Evolutionary conservation across 2,329 filamentous ascomycete species (phyloP).

Genomic region (Neonectria punicea): DNA sequence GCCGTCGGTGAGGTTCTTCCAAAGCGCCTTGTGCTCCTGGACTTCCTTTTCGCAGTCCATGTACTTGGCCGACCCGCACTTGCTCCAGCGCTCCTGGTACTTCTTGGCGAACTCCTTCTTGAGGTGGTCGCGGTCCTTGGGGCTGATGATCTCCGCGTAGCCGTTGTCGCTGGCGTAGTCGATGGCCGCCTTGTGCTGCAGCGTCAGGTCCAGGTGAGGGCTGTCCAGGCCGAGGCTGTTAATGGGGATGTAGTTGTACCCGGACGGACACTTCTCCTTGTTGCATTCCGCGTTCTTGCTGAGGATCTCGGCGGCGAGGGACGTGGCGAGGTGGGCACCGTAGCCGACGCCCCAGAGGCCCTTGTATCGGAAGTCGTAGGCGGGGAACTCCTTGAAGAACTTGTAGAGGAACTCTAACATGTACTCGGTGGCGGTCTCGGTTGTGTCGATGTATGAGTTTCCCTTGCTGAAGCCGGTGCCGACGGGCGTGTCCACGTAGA

Average conservation of each 20-base stretch:
- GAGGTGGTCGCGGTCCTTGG: background rate
- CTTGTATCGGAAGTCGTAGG: background rate
- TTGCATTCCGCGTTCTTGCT: background rate
- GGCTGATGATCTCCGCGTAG: background rate
- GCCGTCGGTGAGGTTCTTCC: conserved; percentile 6
- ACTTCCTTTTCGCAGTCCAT: background rate
- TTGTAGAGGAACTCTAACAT: conserved; percentile 9
- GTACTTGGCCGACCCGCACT: background rate
- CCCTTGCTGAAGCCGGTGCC: conserved; percentile 18
- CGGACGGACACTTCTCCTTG: too few species aligned
- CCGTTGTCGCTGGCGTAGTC: conserved; percentile 9
- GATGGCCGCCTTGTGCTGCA: conserved; percentile 15
- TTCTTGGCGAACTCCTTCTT: conserved; percentile 2
- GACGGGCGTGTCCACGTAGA: conserved; percentile 20
- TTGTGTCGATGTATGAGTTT: background rate
- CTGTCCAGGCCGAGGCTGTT: conserved; percentile 20
- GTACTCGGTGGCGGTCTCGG: background rate
- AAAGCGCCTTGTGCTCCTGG: background rate
- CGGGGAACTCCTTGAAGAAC: background rate
- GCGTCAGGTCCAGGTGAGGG: conserved; percentile 15
- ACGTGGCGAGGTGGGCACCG: conserved; percentile 6
- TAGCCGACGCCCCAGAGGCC: conserved; percentile 21
- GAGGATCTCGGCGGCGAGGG: conserved; percentile 7
- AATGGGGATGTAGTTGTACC: background rate
- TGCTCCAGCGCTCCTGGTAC: conserved; percentile 4